Evolutionary conservation across 2,329 filamentous ascomycete genomes (phyloP), one percentile per base, ranked within the genome.

Genomic region (Alternaria triticina): DNA sequence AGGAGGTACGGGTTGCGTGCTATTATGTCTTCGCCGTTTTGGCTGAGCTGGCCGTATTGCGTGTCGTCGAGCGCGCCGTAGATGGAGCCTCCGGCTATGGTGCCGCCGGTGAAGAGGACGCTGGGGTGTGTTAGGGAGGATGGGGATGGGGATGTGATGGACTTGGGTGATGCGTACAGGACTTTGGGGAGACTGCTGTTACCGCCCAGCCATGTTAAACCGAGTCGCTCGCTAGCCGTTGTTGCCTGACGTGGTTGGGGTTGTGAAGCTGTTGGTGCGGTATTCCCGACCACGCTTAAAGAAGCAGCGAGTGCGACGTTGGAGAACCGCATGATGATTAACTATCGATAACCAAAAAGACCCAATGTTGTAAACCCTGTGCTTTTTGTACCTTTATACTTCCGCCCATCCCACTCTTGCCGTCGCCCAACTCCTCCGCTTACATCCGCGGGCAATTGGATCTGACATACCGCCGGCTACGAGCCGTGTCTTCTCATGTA

Each of bases 11-110:
- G 68, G 25, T 75, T 74, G 4, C 68, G 65, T 5, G 71, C 70
- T 28, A 75, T 75, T 10, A 76, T 74, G 36, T 72, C 30, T 44
- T 76, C 72, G 17, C 69, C 73, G 0, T 63, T 71, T n/a, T 33
- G 70, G 57, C 12, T 20, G 30, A 40, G 62, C n/a, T 76, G 72
- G 1, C 73, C 72, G 50, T 75, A 76, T 54, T 74, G 72, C 1
- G 73, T 76, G 49, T 76, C 72, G 56, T 76, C 73, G 0, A 76
- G 55, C 3, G 73, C 73, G 30, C 73, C 72, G 55, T 76, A 74
- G 17, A 69, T 69, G 2, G 73, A 74, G 3, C 74, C 73, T 36
- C 66, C 46, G 8, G 71, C 65, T 27, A 75, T 75, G 2, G 72
- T 75, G n/a, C 72, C 73, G 43, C 73, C 72, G 1, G 73, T 74